Evolutionary conservation across 2,329 filamentous ascomycete species (phyloP), one percentile per base, ranked within the genome.

Genomic region (Botryotinia calthae): DNA sequence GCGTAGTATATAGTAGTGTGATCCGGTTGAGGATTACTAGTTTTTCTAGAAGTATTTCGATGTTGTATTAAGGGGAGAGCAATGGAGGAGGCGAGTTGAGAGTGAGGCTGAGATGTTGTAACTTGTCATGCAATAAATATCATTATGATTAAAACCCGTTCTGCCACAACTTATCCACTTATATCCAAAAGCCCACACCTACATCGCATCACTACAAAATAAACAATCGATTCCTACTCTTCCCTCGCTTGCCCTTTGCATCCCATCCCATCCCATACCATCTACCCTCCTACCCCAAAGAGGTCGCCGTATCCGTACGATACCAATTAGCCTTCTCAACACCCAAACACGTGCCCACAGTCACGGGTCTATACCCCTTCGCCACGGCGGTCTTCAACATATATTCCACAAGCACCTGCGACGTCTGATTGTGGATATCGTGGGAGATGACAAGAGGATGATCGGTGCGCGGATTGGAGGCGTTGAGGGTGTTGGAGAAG

Each of bases 281-380:
- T 2, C 22, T 14, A 4, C 6, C 20, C 20, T 14, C n/a, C 22
- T n/a, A 61, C 2, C 68, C 68, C 18, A 70, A 22, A n/a, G 58
- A 51, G 12, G 28, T 18, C 8, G 20, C 58, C n/a, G 68, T 71
- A 73, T 77, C 77, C 40, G 72, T 58, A 10, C 76, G 73, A 70
- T 86, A 86, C 85, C 84, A 86, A 61, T 81, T 78, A 16, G 78
- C 79, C 44, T 62, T 58, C 25, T 75, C 72, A 74, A 86, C 84
- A 2, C 81, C 82, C 59, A 86, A 76, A 75, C 84, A 86, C 51
- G 84, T 81, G 0, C 83, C 85, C 61, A 85, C 82, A 2, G 84
- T 83, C 37, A 84, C 84, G 72, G 79, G 82, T 78, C 73, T 72
- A 67, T 82, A 80, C 0, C 82, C 82, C 56, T 81, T 80, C 4